These are phyloP conservation scores for Coemansia sp. DNA, from an alignment of 192 early-diverging fungal genomes.

Conservation along the genomic window DNA sequence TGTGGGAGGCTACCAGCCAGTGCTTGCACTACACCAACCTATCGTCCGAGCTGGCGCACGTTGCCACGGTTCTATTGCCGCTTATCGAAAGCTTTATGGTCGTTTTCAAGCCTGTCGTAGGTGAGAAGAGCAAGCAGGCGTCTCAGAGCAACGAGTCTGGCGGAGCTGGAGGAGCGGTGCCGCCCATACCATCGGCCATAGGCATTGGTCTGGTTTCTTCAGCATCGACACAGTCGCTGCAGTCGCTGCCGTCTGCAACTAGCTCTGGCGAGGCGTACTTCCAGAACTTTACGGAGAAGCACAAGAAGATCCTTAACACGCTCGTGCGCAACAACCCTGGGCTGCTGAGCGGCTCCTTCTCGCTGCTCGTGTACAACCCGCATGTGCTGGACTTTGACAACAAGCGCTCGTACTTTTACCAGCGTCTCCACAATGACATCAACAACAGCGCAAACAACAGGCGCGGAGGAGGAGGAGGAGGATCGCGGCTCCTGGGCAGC, in stretches of 20 bases:
- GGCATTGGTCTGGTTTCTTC: constrained; percentile 13
- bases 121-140: constrained; percentile 29
- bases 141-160: background rate
- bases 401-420: constrained; percentile 96
- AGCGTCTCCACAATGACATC: constrained; percentile 87
- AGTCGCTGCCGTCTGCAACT: constrained; percentile 16
- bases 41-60: constrained; percentile 78
- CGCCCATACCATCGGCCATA: constrained; percentile 10
- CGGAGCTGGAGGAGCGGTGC: constrained; percentile 12
- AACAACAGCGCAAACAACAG: constrained; percentile 16
- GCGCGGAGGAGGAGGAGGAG: constrained; percentile 54
- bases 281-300: constrained; percentile 85
- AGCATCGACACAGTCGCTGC: constrained; percentile 32
- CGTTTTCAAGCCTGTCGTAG: constrained; percentile 86
- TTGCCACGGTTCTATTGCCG: constrained; percentile 90
- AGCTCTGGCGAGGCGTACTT: constrained; percentile 66
- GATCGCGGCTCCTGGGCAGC: constrained; percentile 40
- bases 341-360: constrained; percentile 95
- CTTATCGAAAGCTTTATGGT: constrained; percentile 98
- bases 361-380: constrained; percentile 92
- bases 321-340: constrained; percentile 98
- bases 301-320: constrained; percentile 94
- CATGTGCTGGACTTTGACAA: constrained; percentile 99
- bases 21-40: constrained; percentile 72
- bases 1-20: constrained; percentile 79